Base-by-base conservation (phyloP, 2,329 filamentous ascomycete species). In the Chaetomium globosum region DNA sequence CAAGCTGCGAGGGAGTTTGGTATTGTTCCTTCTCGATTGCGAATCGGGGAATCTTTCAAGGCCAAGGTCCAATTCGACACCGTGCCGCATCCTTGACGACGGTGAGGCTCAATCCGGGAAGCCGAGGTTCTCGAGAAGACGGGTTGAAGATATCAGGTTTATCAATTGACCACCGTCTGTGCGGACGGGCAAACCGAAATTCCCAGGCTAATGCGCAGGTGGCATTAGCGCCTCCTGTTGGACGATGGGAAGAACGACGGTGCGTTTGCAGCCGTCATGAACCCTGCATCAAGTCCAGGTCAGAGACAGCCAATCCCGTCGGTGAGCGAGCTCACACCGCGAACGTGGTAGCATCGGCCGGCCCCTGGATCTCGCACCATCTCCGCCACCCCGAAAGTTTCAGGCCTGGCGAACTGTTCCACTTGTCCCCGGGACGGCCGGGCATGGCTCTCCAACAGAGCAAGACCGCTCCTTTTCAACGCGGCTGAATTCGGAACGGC, bases 51-150 rank as follows among this genome's bases (percentile, higher is more conserved):
- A 39, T 30, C 21, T 19, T 39, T 8, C 46, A 33, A 55, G 46
- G n/a, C 49, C 23, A 49, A 21, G 3, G n/a, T 12, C 12, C 26
- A 4, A 28, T 7, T 12, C 21, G 28, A 31, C 33, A 48, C 46
- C n/a, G 30, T 49, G 49, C 59, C 26, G 54, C 48, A 28, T 52
- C 55, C 0, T 48, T 52, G 21, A 52, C 43, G 30, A 13, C 39
- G 9, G 56, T 61, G 26, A 57, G 26, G 23, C 67, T 65, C 46
- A 55, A 69, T 66, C 36, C 51, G 66, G 66, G 65, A 70, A 68
- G 9, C 67, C 69, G 67, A 58, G 52, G 54, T 12, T 19, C 28
- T 30, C 19, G 1, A 16, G 13, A 12, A 23, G 31, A 33, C 33
- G 26, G 51, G 33, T 36, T 36, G 8, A 10, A 10, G 9, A 36